phyloP scores from a whole-genome alignment of 2,329 filamentous ascomycete species.

The Calonectria pauciramosa region DNA sequence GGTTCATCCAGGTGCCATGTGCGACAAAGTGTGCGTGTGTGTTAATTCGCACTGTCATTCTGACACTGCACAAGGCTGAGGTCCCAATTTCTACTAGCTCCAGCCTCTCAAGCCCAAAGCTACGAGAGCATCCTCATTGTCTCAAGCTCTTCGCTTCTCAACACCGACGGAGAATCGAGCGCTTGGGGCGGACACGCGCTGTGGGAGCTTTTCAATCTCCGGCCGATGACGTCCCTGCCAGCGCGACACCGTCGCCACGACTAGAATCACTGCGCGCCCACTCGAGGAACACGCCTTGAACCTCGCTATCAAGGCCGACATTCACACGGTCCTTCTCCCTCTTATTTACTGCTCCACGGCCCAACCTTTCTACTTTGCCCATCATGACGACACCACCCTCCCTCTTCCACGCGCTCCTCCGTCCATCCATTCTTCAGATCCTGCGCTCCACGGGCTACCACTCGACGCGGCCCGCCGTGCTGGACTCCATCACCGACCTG shows the following conservation, averaged over 20 bases:
- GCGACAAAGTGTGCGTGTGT: neutral
- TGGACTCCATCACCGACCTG: conserved; percentile 91
- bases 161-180: conserved; percentile 18
- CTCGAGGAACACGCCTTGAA: neutral
- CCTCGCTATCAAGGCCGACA: neutral
- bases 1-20: neutral
- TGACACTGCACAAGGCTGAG: conserved; percentile 7
- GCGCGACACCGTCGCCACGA: conserved; percentile 46
- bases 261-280: conserved; percentile 24
- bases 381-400: conserved; percentile 62
- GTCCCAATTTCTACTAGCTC: neutral
- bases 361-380: neutral
- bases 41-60: neutral
- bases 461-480: conserved; percentile 81
- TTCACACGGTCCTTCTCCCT: neutral
- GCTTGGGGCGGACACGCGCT: conserved; percentile 48
- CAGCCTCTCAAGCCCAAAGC: neutral
- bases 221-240: conserved; percentile 49
- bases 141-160: neutral
- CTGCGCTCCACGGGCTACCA: conserved; percentile 93
- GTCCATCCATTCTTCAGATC: conserved; percentile 90
- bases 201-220: conserved; percentile 37
- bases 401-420: conserved; percentile 82
- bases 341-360: neutral
- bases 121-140: neutral